Evolutionary conservation across 495 filamentous ascomycete genomes (phyloP), one percentile per base, ranked within the genome.

Genomic region (Neurospora terricola): DNA sequence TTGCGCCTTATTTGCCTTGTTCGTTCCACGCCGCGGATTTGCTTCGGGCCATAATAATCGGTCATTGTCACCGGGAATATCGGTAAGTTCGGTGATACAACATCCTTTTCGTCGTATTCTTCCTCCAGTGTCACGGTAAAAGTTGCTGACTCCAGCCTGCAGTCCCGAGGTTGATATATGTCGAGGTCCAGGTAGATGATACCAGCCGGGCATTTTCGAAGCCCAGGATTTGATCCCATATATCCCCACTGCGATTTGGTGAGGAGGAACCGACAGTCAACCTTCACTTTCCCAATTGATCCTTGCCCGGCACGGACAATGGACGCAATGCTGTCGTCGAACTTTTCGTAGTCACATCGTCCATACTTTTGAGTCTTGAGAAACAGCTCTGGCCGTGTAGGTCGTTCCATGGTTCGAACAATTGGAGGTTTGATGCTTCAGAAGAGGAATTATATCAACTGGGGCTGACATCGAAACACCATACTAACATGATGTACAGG

Each of bases 191-290:
- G 62, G 69, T 79, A 83, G 39, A 83, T 39, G 30, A 83, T 78
- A 11, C 81, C 81, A 7, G 73, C 80, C 16, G 79, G 79, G 42
- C 42, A 45, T n/a, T 45, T 45, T n/a, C 8, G 42, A 45, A 45
- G 42, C 3, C 42, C 42, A 45, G 42, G 18, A 45, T 74, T 54
- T 7, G 39, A 68, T 0, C 77, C 77, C 10, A 83, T 23, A 11
- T 80, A 73, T 16, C 81, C 81, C 81, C 80, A 83, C 38, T 72
- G 75, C 11, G 79, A 81, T 72, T 83, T 78, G 30, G 74, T 75
- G 70, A 82, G 81, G 6, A 75, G 39, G 69, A 82, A 82, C 18
- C 73, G 75, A 66, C 80, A 82, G 12, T 81, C 78, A 23, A 82
- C 74, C 27, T 79, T 71, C 21, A 78, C 72, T 21, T 77, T 75